A percentile compares a stretch with the other conserved stretches of the same genome.
Evolutionary conservation across 768 basidiomycete genomes (phyloP).

Genomic region (Trametes coccinea): DNA sequence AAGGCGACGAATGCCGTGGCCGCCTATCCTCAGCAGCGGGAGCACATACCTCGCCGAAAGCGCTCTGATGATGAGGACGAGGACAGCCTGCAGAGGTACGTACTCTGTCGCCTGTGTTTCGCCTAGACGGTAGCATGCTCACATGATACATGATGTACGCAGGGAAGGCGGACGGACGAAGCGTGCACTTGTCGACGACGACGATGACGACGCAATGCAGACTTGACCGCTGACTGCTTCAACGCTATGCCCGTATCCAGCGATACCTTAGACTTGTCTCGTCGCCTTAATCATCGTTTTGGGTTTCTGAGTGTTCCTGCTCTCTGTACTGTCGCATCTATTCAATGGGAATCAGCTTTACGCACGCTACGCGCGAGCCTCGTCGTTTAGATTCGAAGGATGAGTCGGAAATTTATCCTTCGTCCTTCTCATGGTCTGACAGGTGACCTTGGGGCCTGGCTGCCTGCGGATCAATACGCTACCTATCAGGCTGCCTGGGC

Average conservation of each 20-base stretch:
- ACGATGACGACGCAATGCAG: slow-evolving; percentile 35
- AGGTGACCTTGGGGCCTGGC: too few species aligned
- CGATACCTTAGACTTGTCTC: slow-evolving; percentile 12
- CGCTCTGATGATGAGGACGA: slow-evolving; percentile 71
- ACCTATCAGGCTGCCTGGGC: too few species aligned
- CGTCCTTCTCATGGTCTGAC: too few species aligned
- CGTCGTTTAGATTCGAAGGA: not conserved
- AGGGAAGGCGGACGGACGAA: slow-evolving; percentile 47
- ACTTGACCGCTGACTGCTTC: slow-evolving; percentile 8
- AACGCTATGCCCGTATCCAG: not conserved
- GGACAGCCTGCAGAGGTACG: slow-evolving; percentile 47
- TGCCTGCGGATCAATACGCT: too few species aligned
- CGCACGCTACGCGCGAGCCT: not conserved
- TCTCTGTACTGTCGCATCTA: slow-evolving; percentile 15
- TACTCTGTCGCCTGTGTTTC: not conserved
- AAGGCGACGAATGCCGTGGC: slow-evolving; percentile 70
- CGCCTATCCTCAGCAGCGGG: slow-evolving; percentile 50
- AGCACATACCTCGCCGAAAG: slow-evolving; percentile 59
- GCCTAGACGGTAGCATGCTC: not conserved
- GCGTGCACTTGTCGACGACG: slow-evolving; percentile 38
- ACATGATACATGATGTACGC: not conserved
- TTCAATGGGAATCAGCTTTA: slow-evolving; percentile 4
- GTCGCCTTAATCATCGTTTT: not conserved
- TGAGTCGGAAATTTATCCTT: not conserved
- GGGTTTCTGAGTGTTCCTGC: slow-evolving; percentile 10